Evolutionary conservation across 345 rosid genomes (phyloP).

Genomic region (Xanthoceras sorbifolium): DNA sequence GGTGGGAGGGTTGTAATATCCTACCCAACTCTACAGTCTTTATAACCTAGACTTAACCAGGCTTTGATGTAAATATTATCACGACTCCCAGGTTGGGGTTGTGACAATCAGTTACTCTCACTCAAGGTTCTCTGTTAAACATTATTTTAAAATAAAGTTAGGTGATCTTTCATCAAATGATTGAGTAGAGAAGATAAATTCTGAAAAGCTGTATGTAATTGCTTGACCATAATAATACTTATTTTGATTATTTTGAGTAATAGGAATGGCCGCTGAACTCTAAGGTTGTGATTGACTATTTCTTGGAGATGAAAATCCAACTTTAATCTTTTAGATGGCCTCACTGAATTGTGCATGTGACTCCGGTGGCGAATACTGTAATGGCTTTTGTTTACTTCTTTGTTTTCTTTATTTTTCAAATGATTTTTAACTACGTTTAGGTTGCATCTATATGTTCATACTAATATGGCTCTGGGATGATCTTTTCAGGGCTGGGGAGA

Average conservation of each 20-base stretch:
- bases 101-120: not conserved
- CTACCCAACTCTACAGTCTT: not conserved
- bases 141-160: not conserved
- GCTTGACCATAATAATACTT: not conserved
- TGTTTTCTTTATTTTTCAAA: too few species aligned
- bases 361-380: not conserved
- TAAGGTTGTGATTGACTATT: not conserved
- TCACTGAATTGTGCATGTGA: not conserved
- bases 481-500: slow-evolving; percentile 62
- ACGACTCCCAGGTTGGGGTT: not conserved
- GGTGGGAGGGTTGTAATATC: not conserved
- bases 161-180: not conserved
- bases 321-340: not conserved
- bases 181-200: not conserved
- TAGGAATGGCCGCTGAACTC: not conserved
- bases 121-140: not conserved
- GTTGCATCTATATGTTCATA: not conserved
- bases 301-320: not conserved
- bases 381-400: not conserved
- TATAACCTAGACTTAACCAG: not conserved
- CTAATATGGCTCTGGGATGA: slow-evolving; percentile 18
- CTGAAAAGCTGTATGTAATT: not conserved
- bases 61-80: not conserved
- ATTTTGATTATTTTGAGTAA: not conserved
- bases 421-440: not conserved